Evolutionary conservation across 768 basidiomycete genomes (phyloP).

Genomic region (Suillus sp.): DNA sequence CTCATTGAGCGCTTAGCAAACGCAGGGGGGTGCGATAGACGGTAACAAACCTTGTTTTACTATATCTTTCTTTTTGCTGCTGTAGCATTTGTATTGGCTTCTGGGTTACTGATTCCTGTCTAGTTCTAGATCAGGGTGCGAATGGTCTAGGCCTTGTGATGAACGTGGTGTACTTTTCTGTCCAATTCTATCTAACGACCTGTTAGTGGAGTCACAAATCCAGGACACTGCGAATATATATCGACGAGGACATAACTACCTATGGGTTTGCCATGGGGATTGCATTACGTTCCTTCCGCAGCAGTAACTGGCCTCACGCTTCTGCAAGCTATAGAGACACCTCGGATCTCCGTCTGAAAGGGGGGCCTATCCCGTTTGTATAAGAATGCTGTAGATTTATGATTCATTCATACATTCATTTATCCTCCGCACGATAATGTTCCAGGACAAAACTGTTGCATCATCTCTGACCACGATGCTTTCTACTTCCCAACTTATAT

Average conservation of each 20-base stretch:
- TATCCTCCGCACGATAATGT: neutral
- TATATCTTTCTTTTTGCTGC: neutral
- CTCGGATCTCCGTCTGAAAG: neutral
- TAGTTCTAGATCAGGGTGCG: neutral
- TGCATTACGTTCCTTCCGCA: neutral
- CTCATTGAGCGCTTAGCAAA: neutral
- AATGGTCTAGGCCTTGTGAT: neutral
- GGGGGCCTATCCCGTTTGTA: neutral
- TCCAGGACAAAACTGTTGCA: neutral
- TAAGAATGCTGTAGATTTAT: neutral
- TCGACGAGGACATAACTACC: neutral
- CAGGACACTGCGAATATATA: neutral
- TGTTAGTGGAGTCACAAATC: neutral
- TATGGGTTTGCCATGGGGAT: neutral
- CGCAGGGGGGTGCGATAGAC: neutral
- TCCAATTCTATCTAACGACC: neutral
- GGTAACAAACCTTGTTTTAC: neutral
- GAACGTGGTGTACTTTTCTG: neutral
- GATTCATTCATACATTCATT: neutral
- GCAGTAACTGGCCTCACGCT: neutral
- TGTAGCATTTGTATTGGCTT: too few relatives aligned
- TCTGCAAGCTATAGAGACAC: neutral
- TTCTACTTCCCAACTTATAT: neutral
- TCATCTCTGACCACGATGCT: neutral
- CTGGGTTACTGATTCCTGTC: neutral